These are phyloP conservation scores for Geranium brycei DNA, from an alignment of 345 rosid genomes.

Conservation along the genomic window DNA sequence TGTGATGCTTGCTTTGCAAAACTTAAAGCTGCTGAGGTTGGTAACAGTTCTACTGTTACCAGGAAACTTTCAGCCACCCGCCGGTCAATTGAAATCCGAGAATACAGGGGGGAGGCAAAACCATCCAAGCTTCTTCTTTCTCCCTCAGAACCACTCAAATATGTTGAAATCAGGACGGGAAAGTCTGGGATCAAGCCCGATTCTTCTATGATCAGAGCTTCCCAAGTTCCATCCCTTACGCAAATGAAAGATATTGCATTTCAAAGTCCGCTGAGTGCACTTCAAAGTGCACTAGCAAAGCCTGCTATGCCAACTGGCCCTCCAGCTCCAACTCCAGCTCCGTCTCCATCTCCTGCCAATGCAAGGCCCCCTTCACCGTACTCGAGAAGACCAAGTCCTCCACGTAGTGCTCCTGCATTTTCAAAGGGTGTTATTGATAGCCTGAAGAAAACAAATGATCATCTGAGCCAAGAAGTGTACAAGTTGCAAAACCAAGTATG, in stretches of 20 bases:
- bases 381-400: slow-evolving; percentile 59
- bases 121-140: slow-evolving; percentile 46
- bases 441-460: slow-evolving; percentile 73
- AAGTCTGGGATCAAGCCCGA: slow-evolving; percentile 39
- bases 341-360: slow-evolving; percentile 14
- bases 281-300: slow-evolving; percentile 45
- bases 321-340: slow-evolving; percentile 14
- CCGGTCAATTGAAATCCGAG: slow-evolving; percentile 38
- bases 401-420: slow-evolving; percentile 46
- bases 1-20: slow-evolving; percentile 82
- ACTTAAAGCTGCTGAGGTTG: slow-evolving; percentile 65
- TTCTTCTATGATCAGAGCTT: slow-evolving; percentile 43
- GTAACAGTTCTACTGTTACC: slow-evolving; percentile 20
- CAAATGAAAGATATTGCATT: slow-evolving; percentile 61
- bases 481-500: slow-evolving; percentile 67
- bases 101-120: slow-evolving; percentile 31
- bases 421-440: slow-evolving; percentile 66
- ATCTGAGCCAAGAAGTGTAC: slow-evolving; percentile 58
- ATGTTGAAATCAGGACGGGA: slow-evolving; percentile 51
- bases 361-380: slow-evolving; percentile 56
- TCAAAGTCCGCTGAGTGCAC: slow-evolving; percentile 56
- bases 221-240: slow-evolving; percentile 59
- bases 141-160: slow-evolving; percentile 63
- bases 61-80: slow-evolving; percentile 33
- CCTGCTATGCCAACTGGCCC: slow-evolving; percentile 25